Evolutionary conservation across 441 rosid species (phyloP), one percentile per base, ranked within the genome.

Genomic region (Melastoma candidum): DNA sequence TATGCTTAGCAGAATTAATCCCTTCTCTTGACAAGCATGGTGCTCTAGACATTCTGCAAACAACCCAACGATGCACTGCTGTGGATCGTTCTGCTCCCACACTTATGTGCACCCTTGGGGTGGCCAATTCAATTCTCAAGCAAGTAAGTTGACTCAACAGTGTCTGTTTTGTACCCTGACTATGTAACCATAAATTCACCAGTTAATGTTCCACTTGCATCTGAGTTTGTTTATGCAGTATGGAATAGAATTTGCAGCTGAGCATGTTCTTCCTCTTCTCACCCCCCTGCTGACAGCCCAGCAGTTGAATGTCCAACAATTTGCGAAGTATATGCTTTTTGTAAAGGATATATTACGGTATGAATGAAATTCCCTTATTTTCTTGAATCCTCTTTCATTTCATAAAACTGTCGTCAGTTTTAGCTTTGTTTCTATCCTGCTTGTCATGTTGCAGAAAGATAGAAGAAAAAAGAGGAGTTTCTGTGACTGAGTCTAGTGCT

Each of bases 21-120:
- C 81, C 71, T 41, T 71, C 72, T 32, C 95, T 92, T n/a, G 92
- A 88, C 65, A 92, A 81, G 69, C 82, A 70, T 43, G 74, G 82
- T 59, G 81, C 79, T 61, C 67, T 80, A 56, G 94, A 81, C 14
- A 74, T 92, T 58, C 61, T 92, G 73, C 86, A 88, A 73, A 92
- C 97, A 63, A 68, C 86, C 68, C 95, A 84, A 61, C 78, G 95
- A 12, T 92, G 98, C 58, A 92, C 94, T 46, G 85, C 97, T 13
- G 98, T 92, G 65, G 98, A 92, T 63, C 95, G 61, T 32, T 88
- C 97, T 60, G 81, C 95, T 48, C 98, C 98, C 48, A 92, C 97
- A 25, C 95, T 92, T 44, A 92, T 92, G 94, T 92, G 95, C 63
- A 78, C 98, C 43, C 95, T 92, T 53, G 95, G 92, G 51, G 70